Base-by-base conservation (phyloP, 2,329 filamentous ascomycete genomes). In the Berkeleyomyces rouxiae region DNA sequence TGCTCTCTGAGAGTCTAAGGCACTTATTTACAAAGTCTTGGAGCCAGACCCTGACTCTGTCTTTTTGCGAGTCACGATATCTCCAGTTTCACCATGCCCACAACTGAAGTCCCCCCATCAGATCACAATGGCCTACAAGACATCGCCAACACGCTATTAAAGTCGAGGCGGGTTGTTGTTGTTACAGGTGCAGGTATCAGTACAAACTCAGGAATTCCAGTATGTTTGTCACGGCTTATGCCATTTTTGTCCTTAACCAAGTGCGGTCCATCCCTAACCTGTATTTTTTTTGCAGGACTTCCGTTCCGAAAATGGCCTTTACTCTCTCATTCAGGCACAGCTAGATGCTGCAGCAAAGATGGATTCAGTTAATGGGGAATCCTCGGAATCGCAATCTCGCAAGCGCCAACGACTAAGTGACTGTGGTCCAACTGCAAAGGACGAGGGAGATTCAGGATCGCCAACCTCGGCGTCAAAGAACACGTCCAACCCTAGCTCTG, bases 201-300 rank as follows among this genome's bases (percentile, higher is more conserved):
- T 70, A 88, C 86, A 59, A 88, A 87, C 70, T 87, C 84, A 66
- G 86, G 86, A 62, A 88, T 88, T 69, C 85, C 85, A 59, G 85
- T 88, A 75, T 61, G 65, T 59, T 11, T 43, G 31, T 37, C 13
- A 49, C n/a, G 16, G 11, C 23, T 60, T 4, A 37, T 42, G 40
- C 44, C 16, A 11, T 33, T 49, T 47, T 36, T 49, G 11, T 46
- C 51, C 16, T 6, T 42, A 31, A 44, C 11, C 7, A 1, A 31
- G 2, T n/a, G n/a, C 37, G 11, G 7, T 53, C 37, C 33, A 10
- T 13, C 7, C 9, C 60, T 55, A 59, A 59, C 44, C 11, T 4
- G 9, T 47, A 4, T 40, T 42, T 53, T 5, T 42, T 44, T 2
- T 31, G 3, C 66, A 86, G 84, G 85, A 88, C 67, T 88, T 88